These are phyloP conservation scores for Venturia carpophila DNA, from an alignment of 2,329 filamentous ascomycete genomes.

Conservation along the genomic window DNA sequence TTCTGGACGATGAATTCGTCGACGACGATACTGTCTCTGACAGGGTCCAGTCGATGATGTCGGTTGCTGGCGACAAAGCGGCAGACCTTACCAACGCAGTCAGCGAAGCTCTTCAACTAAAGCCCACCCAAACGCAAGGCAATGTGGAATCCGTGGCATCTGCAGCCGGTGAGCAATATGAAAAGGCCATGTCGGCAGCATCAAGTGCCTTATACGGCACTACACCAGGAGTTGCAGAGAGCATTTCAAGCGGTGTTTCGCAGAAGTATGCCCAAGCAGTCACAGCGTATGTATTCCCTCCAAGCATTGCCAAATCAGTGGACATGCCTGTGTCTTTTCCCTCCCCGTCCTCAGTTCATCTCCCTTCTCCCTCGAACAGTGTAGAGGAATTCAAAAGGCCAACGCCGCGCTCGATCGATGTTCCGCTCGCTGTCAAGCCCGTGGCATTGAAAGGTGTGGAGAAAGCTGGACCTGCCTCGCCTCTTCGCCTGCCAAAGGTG, in stretches of 20 bases:
- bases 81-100: constrained; percentile 15
- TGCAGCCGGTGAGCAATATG: constrained; percentile 18
- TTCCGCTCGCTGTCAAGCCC: background rate
- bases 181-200: constrained; percentile 18
- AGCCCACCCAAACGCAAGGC: constrained; percentile 25
- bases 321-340: background rate
- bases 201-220: constrained; percentile 18
- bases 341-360: background rate
- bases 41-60: constrained; percentile 12
- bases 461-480: background rate
- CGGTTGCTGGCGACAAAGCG: constrained; percentile 15
- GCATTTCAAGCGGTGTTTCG: constrained; percentile 31
- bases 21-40: constrained; percentile 17
- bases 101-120: constrained; percentile 13
- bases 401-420: background rate
- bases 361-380: constrained; percentile 11
- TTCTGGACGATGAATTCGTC: constrained; percentile 26
- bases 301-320: background rate
- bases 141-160: constrained; percentile 25
- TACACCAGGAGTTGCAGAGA: constrained; percentile 9
- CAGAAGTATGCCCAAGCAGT: constrained; percentile 51
- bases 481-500: background rate
- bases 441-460: background rate
- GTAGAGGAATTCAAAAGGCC: background rate
- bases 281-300: constrained; percentile 40